These are phyloP conservation scores for Curvularia spicifera DNA, from an alignment of 2,329 filamentous ascomycete genomes.

Conservation along the genomic window DNA sequence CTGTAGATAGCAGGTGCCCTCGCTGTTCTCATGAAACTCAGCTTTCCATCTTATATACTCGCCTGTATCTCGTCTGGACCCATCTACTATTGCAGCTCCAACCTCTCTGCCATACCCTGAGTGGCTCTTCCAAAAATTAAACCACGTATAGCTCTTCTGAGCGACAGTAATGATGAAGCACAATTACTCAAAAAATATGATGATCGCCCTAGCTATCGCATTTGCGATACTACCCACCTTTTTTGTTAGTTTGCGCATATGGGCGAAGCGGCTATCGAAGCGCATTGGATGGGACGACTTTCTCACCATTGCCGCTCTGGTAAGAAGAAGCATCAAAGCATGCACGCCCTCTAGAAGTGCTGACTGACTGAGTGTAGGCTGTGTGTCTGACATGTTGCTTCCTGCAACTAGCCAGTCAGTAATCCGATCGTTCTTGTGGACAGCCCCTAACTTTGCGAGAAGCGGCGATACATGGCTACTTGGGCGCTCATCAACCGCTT, in stretches of 20 bases:
- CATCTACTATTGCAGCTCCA: not conserved
- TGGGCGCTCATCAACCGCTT: slow-evolving; percentile 31
- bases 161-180: slow-evolving; percentile 26
- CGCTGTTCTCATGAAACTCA: not conserved
- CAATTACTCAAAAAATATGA: slow-evolving; percentile 30
- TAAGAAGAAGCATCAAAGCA: slow-evolving; percentile 13
- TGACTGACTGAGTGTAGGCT: slow-evolving; percentile 18
- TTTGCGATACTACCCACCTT: slow-evolving; percentile 29
- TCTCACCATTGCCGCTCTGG: slow-evolving; percentile 30
- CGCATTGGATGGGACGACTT: slow-evolving; percentile 33
- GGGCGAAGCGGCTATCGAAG: slow-evolving; percentile 30
- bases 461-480: slow-evolving; percentile 32
- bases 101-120: not conserved
- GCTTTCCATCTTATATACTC: not conserved
- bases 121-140: not conserved
- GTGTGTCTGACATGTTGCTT: slow-evolving; percentile 30
- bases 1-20: not conserved
- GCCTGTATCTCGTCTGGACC: not conserved
- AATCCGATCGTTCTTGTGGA: not conserved
- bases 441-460: not conserved
- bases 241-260: slow-evolving; percentile 30
- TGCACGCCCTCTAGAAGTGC: not conserved
- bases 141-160: not conserved
- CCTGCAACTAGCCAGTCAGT: slow-evolving; percentile 30
- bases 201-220: slow-evolving; percentile 26